These are phyloP conservation scores for Candida sonorensis DNA, from an alignment of 805 yeast species.

Conservation along the genomic window DNA sequence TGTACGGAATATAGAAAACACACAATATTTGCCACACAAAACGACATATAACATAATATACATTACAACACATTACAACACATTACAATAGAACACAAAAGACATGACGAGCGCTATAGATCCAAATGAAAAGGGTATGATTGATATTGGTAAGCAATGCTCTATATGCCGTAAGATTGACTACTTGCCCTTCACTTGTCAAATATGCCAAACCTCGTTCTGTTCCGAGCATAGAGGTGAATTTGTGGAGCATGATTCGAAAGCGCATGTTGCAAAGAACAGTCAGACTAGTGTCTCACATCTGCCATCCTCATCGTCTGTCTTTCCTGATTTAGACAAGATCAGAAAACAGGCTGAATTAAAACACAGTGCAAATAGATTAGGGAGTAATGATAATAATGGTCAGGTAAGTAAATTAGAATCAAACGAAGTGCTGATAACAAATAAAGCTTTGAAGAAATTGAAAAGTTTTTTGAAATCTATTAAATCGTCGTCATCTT, in stretches of 20 bases:
- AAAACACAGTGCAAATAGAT: slow-evolving; percentile 6
- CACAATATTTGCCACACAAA: too few relatives aligned
- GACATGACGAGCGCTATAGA: slow-evolving; percentile 7
- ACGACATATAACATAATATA: too few relatives aligned
- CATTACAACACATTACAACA: too few relatives aligned
- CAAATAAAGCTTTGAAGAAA: slow-evolving; percentile 16
- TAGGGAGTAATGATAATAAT: slow-evolving; percentile 6
- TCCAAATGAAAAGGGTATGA: slow-evolving; percentile 27
- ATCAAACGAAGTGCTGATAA: too few relatives aligned
- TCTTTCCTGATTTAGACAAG: slow-evolving; percentile 46
- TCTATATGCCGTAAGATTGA: slow-evolving; percentile 44
- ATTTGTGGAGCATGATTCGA: slow-evolving; percentile 28
- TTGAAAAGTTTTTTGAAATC: slow-evolving; percentile 15
- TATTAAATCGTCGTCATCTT: slow-evolving; percentile 5
- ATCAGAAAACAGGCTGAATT: slow-evolving; percentile 32
- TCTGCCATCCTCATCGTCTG: slow-evolving; percentile 35
- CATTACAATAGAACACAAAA: slow-evolving; percentile 11
- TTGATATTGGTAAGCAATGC: slow-evolving; percentile 57
- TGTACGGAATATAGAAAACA: too few relatives aligned
- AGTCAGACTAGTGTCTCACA: slow-evolving; percentile 7
- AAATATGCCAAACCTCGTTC: slow-evolving; percentile 30
- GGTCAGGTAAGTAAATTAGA: too few relatives aligned
- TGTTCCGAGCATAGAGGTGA: slow-evolving; percentile 44
- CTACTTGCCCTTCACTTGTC: slow-evolving; percentile 53
- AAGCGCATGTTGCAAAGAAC: slow-evolving; percentile 5